A percentile compares a stretch with the other conserved stretches of the same genome.
phyloP scores from a whole-genome alignment of 179 eudicot genomes.

The Beta lomatogona region DNA sequence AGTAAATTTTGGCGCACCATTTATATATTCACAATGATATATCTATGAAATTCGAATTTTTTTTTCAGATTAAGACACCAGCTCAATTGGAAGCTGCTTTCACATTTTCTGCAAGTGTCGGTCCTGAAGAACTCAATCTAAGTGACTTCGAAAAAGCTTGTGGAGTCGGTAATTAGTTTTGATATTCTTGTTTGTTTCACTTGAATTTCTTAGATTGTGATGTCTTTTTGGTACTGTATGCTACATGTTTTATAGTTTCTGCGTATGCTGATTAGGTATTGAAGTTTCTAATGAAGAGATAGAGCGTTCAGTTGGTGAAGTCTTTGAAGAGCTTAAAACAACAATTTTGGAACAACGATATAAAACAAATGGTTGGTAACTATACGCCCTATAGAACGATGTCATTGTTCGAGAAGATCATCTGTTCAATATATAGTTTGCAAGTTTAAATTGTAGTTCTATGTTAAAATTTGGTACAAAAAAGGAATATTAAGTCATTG shows the following conservation, averaged over 20 bases:
- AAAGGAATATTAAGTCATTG: neutral
- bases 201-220: neutral
- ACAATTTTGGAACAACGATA: conserved; percentile 74
- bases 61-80: conserved; percentile 61
- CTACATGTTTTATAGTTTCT: neutral
- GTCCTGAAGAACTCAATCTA: conserved; percentile 52
- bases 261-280: conserved; percentile 48
- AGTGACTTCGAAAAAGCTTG: conserved; percentile 80
- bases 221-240: neutral
- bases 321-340: conserved; percentile 63
- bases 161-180: conserved; percentile 66
- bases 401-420: neutral
- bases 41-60: neutral
- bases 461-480: too few species aligned
- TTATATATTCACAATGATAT: too few species aligned
- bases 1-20: neutral
- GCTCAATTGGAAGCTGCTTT: conserved; percentile 77
- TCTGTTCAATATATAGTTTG: too few species aligned
- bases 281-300: conserved; percentile 77
- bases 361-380: conserved; percentile 66
- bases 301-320: conserved; percentile 49
- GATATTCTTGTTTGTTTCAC: neutral
- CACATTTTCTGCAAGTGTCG: conserved; percentile 45
- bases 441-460: too few species aligned
- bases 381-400: neutral